phyloP scores from a whole-genome alignment of 2,329 filamentous ascomycete species.

The Fusarium palustre region DNA sequence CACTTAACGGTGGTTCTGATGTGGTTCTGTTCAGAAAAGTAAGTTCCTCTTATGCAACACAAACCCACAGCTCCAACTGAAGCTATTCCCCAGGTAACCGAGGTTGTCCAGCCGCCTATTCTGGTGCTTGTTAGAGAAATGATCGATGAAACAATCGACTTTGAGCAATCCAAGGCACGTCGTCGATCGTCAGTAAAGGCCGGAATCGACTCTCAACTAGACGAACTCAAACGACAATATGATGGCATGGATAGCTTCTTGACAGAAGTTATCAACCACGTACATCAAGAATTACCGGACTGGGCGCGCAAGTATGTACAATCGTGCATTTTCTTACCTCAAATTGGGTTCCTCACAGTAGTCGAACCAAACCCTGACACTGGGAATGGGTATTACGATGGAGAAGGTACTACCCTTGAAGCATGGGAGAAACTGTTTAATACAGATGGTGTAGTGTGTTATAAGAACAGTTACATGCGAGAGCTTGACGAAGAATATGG shows the following conservation, averaged over 20 bases:
- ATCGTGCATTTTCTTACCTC: conserved; percentile 91
- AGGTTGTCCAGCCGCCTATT: conserved; percentile 67
- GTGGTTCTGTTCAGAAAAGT: conserved; percentile 44
- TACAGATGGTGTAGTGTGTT: conserved; percentile 79
- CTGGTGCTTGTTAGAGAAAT: conserved; percentile 75
- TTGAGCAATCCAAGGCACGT: conserved; percentile 78
- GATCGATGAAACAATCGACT: conserved; percentile 82
- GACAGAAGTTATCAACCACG: conserved; percentile 71
- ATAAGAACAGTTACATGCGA: conserved; percentile 85
- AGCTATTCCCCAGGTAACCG: conserved; percentile 61
- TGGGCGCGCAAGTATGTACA: conserved; percentile 65
- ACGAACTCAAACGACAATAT: conserved; percentile 81
- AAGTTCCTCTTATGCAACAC: conserved; percentile 55
- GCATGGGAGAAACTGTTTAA: conserved; percentile 83
- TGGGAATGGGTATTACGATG: conserved; percentile 71
- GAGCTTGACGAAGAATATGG: conserved; percentile 85
- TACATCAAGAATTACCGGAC: conserved; percentile 72
- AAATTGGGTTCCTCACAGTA: conserved; percentile 88
- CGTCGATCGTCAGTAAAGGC: conserved; percentile 78
- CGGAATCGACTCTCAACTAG: conserved; percentile 79
- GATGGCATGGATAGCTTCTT: conserved; percentile 82
- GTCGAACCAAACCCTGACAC: conserved; percentile 67
- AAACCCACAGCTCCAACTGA: conserved; percentile 10
- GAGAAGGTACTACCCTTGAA: conserved; percentile 65
- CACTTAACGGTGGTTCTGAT: conserved; percentile 34